Conservation (phyloP, 1,284 basidiomycete species). For the Apiotrichum mycotoxinovorans region DNA sequence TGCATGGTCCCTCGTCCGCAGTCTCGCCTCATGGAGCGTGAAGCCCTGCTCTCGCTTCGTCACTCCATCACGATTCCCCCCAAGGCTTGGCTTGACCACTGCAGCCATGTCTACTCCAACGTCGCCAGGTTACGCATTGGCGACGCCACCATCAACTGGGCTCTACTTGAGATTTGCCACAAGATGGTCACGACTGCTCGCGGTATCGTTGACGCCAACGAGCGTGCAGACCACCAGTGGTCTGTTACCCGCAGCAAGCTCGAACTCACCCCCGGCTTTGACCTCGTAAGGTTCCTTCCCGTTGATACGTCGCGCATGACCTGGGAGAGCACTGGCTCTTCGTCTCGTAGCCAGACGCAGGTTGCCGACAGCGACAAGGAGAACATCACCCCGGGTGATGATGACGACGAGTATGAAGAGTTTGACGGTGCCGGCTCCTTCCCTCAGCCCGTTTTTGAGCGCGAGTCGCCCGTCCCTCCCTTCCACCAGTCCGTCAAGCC, state of each 20-base stretch:
- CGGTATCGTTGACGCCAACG: not conserved
- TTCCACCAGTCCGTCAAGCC: not conserved
- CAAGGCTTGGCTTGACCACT: constrained; percentile 15
- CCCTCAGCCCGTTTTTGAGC: constrained; percentile 5
- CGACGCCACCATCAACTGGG: constrained; percentile 3
- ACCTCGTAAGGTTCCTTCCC: not conserved
- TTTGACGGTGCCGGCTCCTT: constrained; percentile 11
- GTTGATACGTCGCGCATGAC: constrained; percentile 5
- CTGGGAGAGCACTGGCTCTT: not conserved
- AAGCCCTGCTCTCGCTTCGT: not conserved
- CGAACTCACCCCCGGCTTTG: not conserved
- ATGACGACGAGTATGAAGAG: constrained; percentile 11
- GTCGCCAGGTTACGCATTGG: constrained; percentile 3
- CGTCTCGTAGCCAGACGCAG: not conserved
- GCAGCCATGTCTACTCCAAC: constrained; percentile 9
- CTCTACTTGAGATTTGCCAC: constrained; percentile 9
- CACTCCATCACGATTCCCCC: constrained; percentile 9
- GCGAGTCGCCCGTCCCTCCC: not conserved
- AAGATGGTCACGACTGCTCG: constrained; percentile 10
- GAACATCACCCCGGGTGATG: constrained; percentile 1
- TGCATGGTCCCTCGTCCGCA: constrained; percentile 1
- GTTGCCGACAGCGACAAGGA: constrained; percentile 1
- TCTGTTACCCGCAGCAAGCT: not conserved
- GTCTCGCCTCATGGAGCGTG: constrained; percentile 9
- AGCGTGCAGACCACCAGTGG: not conserved